These are phyloP conservation scores for Aspergillus neotritici DNA, from an alignment of 2,329 filamentous ascomycete genomes.

Conservation along the genomic window DNA sequence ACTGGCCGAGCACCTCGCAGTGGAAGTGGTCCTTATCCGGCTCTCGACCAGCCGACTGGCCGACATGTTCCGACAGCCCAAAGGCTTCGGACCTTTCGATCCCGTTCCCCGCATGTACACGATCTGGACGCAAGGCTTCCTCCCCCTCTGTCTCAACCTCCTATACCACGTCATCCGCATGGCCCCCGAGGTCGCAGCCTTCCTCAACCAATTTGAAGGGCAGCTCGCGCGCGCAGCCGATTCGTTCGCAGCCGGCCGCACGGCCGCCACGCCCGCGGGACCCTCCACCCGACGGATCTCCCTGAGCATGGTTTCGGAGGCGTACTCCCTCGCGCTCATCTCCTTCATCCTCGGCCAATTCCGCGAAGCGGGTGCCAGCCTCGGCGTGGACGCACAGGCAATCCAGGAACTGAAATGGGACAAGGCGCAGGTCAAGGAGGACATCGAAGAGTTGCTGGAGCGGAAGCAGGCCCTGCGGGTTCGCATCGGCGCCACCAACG, in stretches of 20 bases:
- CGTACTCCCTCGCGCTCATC: constrained; percentile 72
- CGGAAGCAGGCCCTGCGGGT: constrained; percentile 64
- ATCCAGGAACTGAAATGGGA: constrained; percentile 74
- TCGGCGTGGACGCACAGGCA: constrained; percentile 53
- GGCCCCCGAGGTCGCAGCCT: constrained; percentile 75
- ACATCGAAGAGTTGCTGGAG: constrained; percentile 74
- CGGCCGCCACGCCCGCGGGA: constrained; percentile 43
- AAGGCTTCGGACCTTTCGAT: constrained; percentile 72
- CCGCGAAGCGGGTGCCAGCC: constrained; percentile 57
- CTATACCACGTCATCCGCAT: constrained; percentile 74
- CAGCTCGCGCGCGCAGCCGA: constrained; percentile 68
- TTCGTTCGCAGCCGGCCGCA: constrained; percentile 55
- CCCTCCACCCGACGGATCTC: constrained; percentile 59
- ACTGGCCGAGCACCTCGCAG: constrained; percentile 83
- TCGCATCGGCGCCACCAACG: constrained; percentile 65
- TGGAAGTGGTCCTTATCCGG: constrained; percentile 75
- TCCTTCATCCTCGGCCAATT: constrained; percentile 65
- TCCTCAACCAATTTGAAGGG: constrained; percentile 82
- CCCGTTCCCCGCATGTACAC: constrained; percentile 70
- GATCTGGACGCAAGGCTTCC: constrained; percentile 82
- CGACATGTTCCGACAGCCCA: constrained; percentile 63
- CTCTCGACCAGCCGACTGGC: constrained; percentile 74
- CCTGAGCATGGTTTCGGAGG: constrained; percentile 67
- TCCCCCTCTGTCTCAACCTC: constrained; percentile 84
- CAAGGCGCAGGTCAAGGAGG: constrained; percentile 64